phyloP scores from a whole-genome alignment of 768 basidiomycete genomes.

The Floccularia luteovirens region DNA sequence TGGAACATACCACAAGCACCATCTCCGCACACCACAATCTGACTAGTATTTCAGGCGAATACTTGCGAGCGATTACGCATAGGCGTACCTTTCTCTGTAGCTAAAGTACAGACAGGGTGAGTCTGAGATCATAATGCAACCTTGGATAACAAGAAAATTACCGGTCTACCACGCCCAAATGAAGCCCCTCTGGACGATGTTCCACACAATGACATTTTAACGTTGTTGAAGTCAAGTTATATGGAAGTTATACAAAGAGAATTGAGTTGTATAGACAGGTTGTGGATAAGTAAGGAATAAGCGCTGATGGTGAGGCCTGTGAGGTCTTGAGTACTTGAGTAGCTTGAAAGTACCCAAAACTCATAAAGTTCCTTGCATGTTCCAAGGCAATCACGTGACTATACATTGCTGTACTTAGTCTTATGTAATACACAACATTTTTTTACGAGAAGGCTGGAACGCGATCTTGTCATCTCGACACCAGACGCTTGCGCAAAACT shows the following conservation, averaged over 20 bases:
- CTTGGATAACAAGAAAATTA: constrained; percentile 13
- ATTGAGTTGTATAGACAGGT: too few relatives aligned
- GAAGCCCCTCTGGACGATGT: constrained; percentile 39
- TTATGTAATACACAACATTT: too few relatives aligned
- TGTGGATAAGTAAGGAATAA: too few relatives aligned
- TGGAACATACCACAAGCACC: constrained; percentile 77
- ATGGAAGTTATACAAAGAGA: too few relatives aligned
- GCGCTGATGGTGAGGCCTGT: too few relatives aligned
- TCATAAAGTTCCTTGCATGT: too few relatives aligned
- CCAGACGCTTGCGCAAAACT: constrained; percentile 59
- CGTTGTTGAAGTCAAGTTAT: too few relatives aligned
- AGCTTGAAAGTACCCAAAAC: too few relatives aligned
- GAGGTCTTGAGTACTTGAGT: too few relatives aligned
- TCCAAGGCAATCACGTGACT: too few relatives aligned
- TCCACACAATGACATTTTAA: constrained; percentile 53
- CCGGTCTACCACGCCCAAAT: constrained; percentile 52
- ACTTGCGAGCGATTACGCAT: background rate
- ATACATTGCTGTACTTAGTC: too few relatives aligned
- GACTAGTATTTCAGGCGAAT: constrained; percentile 5
- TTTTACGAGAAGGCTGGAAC: constrained; percentile 10
- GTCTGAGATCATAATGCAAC: constrained; percentile 2
- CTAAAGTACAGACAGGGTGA: constrained; percentile 17
- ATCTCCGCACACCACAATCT: constrained; percentile 90
- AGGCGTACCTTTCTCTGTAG: constrained; percentile 37
- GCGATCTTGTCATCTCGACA: constrained; percentile 47